Evolutionary conservation across 2,329 filamentous ascomycete genomes (phyloP), one percentile per base, ranked within the genome.

Genomic region (Lomentospora prolificans): DNA sequence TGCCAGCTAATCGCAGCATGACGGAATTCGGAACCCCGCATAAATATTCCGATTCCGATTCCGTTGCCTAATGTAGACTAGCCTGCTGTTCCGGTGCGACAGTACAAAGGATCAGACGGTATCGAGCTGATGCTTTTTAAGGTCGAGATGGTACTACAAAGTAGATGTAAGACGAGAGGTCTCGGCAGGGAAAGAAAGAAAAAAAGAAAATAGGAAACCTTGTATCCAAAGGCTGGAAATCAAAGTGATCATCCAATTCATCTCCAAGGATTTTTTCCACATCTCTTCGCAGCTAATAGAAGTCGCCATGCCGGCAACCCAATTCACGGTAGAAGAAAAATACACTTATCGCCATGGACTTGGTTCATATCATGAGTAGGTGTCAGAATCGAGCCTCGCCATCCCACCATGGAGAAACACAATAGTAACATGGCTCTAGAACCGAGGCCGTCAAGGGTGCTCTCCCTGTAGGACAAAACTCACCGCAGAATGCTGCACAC

Each of bases 391-490:
- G n/a, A n/a, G n/a, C n/a, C n/a, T n/a, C n/a, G n/a, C n/a, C n/a
- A n/a, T n/a, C n/a, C n/a, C n/a, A n/a, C n/a, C n/a, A n/a, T n/a
- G n/a, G n/a, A n/a, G n/a, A n/a, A n/a, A n/a, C n/a, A n/a, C n/a
- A 33, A 12, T 33, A 52, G 24, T 52, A 52, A 48, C 50, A 33
- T 24, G 3, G n/a, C 14, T 28, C 6, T 19, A 55, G 52, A 31
- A 30, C 73, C 24, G 73, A 76, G 59, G 72, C 72, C n/a, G 66
- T 77, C 2, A 70, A 73, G 10, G 71, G 70, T 30, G 72, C 70
- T 24, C 69, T 77, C 22, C 75, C 75, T 7, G 58, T 65, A 33
- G 73, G 72, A 33, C 69, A 73, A 56, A 77, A 77, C 58, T 63
- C 67, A 12, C 76, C 75, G 4, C 71, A 76, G 41, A 71, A 70